phyloP scores from a whole-genome alignment of 2,329 filamentous ascomycete genomes.

The Phyllosticta citribraziliensis region DNA sequence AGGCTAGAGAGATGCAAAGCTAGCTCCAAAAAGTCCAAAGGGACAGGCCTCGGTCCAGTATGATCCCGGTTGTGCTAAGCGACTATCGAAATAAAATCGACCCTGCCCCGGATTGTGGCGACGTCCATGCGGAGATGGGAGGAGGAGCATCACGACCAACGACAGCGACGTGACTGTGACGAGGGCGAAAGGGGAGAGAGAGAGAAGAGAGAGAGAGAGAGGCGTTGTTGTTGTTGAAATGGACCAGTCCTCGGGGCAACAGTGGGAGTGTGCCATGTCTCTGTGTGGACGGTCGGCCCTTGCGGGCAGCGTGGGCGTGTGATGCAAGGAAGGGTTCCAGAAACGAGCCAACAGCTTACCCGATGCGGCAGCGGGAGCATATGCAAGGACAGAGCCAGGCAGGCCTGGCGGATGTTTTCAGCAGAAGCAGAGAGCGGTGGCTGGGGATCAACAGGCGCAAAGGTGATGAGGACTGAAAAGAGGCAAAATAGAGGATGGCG shows the following conservation, averaged over 20 bases:
- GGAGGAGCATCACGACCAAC: not conserved
- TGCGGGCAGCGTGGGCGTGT: constrained; percentile 4
- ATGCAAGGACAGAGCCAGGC: constrained; percentile 1
- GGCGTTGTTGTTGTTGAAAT: not conserved
- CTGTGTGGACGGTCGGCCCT: constrained; percentile 1
- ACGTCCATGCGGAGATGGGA: not conserved
- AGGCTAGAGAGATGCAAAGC: not conserved
- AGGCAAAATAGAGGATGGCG: constrained; percentile 4
- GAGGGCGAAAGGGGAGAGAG: too few species aligned
- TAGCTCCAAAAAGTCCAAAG: not conserved
- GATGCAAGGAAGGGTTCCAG: constrained; percentile 12
- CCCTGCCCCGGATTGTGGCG: not conserved
- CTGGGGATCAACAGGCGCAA: not conserved
- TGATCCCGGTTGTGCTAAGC: not conserved
- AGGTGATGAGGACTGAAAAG: not conserved
- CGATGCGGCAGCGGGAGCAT: constrained; percentile 6
- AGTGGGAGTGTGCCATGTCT: not conserved
- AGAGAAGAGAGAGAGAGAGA: too few species aligned
- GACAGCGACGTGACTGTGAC: not conserved
- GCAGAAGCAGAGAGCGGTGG: not conserved
- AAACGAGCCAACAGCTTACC: constrained; percentile 1
- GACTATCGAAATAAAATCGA: not conserved
- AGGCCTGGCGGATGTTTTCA: not conserved
- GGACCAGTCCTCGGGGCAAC: not conserved
- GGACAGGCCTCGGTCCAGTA: not conserved